These are phyloP conservation scores for Ceraceosorus guamensis DNA, from an alignment of 1,284 basidiomycete genomes.

Conservation along the genomic window DNA sequence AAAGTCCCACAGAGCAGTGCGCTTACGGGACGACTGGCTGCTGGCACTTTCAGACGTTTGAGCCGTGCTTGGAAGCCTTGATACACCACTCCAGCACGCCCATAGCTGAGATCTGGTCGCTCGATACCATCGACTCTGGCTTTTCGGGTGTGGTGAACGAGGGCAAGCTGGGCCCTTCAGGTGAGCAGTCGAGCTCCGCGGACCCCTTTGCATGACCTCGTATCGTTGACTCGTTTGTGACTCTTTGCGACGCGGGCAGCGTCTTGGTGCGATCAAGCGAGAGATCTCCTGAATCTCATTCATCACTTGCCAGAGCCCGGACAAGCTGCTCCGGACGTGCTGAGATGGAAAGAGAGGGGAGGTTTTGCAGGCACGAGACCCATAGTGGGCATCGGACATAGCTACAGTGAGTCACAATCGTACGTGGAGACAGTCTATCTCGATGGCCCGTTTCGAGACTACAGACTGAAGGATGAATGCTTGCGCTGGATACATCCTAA, in stretches of 20 bases:
- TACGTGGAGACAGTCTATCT: too few relatives aligned
- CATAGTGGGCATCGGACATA: slow-evolving; percentile 69
- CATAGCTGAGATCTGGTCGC: slow-evolving; percentile 7
- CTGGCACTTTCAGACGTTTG: slow-evolving; percentile 2
- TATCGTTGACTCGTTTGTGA: not conserved
- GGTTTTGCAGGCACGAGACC: slow-evolving; percentile 14
- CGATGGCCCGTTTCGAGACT: not conserved
- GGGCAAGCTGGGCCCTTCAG: not conserved
- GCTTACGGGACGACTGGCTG: slow-evolving; percentile 1
- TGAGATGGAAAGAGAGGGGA: not conserved
- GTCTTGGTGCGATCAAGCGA: slow-evolving; percentile 63
- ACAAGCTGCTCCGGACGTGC: not conserved
- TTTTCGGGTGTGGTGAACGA: not conserved
- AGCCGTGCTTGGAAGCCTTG: slow-evolving; percentile 3
- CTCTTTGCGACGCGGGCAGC: slow-evolving; percentile 42
- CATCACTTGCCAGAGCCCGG: not conserved
- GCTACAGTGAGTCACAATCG: slow-evolving; percentile 60
- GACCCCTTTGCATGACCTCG: too few relatives aligned
- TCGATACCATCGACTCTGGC: slow-evolving; percentile 3
- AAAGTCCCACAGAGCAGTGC: not conserved
- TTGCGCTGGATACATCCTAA: too few relatives aligned
- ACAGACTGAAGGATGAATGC: not conserved
- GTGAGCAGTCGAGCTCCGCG: not conserved
- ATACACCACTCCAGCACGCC: not conserved
- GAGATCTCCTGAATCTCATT: slow-evolving; percentile 57